phyloP scores from a whole-genome alignment of 225 moss, liverwort and hornwort species.

The Marchantia polymorpha region DNA sequence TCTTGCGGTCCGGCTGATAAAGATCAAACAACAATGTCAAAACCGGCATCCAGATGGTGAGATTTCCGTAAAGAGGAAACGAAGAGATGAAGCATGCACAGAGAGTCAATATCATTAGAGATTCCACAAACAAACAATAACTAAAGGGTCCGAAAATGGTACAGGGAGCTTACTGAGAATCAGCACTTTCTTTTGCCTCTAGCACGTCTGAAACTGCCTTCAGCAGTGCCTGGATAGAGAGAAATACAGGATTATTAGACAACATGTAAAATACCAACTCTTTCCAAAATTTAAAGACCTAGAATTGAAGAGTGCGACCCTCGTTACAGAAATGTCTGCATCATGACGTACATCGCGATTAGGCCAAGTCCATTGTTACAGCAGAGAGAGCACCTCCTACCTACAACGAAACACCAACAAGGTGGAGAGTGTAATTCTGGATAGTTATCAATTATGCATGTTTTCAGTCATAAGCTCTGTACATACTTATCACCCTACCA shows the following conservation, averaged over 20 bases:
- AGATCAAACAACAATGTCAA: neutral
- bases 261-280: neutral
- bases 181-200: conserved; percentile 71
- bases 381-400: neutral
- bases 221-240: conserved; percentile 57
- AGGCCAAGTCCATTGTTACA: neutral
- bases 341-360: neutral
- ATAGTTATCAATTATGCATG: no score
- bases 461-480: no score
- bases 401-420: neutral
- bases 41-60: neutral
- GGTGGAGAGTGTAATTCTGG: neutral
- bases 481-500: no score
- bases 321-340: neutral
- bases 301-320: neutral
- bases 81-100: neutral
- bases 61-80: neutral
- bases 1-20: conserved; percentile 56
- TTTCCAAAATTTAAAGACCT: neutral
- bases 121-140: neutral
- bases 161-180: conserved; percentile 49
- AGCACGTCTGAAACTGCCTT: conserved; percentile 65
- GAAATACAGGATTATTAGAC: neutral
- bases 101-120: neutral
- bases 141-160: neutral